Evolutionary conservation across 2,329 filamentous ascomycete genomes (phyloP).

Genomic region (Fusarium haematococcum): DNA sequence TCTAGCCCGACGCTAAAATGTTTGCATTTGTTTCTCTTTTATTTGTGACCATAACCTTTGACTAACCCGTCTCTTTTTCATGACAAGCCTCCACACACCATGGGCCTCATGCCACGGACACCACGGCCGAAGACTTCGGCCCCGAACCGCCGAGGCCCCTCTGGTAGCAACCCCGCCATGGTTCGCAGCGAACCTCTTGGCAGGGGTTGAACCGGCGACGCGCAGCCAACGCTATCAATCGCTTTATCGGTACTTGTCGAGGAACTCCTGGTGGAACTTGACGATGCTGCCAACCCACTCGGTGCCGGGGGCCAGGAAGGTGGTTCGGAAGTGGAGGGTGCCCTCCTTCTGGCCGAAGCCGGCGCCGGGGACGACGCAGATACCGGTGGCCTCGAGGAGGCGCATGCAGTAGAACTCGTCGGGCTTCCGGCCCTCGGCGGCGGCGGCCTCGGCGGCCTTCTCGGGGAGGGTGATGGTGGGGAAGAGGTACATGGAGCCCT

Average conservation of each 20-base stretch:
- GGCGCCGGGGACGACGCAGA: conserved; percentile 91
- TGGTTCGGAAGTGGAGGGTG: conserved; percentile 94
- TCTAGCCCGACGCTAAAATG: conserved; percentile 28
- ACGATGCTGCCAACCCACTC: conserved; percentile 91
- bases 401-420: conserved; percentile 96
- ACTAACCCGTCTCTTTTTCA: conserved; percentile 1
- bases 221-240: neutral
- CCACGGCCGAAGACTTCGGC: conserved; percentile 11
- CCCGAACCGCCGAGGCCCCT: conserved; percentile 18
- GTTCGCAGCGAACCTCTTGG: conserved; percentile 7
- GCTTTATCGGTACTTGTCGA: conserved; percentile 78
- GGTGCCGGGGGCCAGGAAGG: conserved; percentile 94
- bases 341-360: conserved; percentile 96
- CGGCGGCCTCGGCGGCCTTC: conserved; percentile 82
- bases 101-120: conserved; percentile 6
- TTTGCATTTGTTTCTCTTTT: conserved; percentile 14
- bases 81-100: conserved; percentile 8
- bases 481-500: conserved; percentile 99
- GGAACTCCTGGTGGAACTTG: conserved; percentile 92
- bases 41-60: neutral
- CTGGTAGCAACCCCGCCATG: conserved; percentile 8
- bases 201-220: neutral
- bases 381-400: conserved; percentile 91
- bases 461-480: conserved; percentile 85
- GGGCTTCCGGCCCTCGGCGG: conserved; percentile 76